Base-by-base conservation (phyloP, 1,139 yeast species). In the Protomyces inundatus region DNA sequence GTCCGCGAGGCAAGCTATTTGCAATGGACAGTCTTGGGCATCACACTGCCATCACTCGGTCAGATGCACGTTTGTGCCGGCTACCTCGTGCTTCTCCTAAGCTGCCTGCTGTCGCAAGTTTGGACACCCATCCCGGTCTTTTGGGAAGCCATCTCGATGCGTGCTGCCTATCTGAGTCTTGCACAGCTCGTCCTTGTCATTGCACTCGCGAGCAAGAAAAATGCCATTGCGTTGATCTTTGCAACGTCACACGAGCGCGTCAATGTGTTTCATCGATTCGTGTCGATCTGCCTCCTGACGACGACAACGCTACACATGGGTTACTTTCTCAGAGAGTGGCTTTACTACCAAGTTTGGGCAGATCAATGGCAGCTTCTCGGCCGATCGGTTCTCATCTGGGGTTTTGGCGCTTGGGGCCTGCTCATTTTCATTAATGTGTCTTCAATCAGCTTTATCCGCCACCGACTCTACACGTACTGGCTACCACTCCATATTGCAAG, bases 161-260 rank as follows among this genome's bases (percentile, higher is more conserved):
- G 72, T 4, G 67, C 70, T 3, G 71, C 66, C 3, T 68, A 69
- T 69, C 52, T 70, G 5, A 37, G 70, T n/a, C 64, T 70, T 23
- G 60, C 69, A 3, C 71, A 70, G 48, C 61, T 70, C 5, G 71
- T 71, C 3, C 66, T 70, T 6, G 53, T 70, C 52, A 61, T 68
- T 9, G 56, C 66, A 6, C 64, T 70, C 1, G 55, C 72, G 6
- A 56, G 63, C 23, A 69, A 67, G 16, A 39, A 64, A 12, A 65
- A 65, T 12, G 23, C 68, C 16, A 37, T 70, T 14, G 67, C 66
- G 4, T 32, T 60, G 23, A n/a, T 69, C 46, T 60, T 67, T n/a
- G 69, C 69, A 48, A 33, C 65, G 5, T 39, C 69, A 2, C 67
- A 67, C 36, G 66, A 65, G 36, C 30, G 68, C 3, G 57, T 70